phyloP scores from a whole-genome alignment of 495 filamentous ascomycete species.

The Bryoglossum gracile region DNA sequence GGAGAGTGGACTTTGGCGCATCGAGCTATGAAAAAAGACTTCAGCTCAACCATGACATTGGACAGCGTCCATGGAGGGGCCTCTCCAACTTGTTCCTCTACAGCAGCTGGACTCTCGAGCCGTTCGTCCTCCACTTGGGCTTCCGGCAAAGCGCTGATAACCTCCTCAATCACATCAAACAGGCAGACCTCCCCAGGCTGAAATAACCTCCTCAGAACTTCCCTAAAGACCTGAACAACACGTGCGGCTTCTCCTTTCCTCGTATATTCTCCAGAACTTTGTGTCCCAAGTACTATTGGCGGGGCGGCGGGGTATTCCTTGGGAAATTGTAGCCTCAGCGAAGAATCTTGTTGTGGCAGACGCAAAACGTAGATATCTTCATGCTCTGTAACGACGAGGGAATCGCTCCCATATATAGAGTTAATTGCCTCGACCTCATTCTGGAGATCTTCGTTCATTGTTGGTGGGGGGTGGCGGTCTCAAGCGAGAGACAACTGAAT shows the following conservation, averaged over 20 bases:
- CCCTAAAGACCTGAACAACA: constrained; percentile 56
- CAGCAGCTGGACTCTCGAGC: not conserved
- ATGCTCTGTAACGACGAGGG: constrained; percentile 40
- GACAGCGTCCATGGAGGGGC: constrained; percentile 67
- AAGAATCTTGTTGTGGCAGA: constrained; percentile 40
- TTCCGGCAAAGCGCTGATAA: constrained; percentile 26
- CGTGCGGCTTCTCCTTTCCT: constrained; percentile 62
- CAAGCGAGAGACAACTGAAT: too few species aligned
- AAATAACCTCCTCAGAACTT: constrained; percentile 58
- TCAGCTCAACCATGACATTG: constrained; percentile 66
- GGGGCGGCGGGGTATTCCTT: constrained; percentile 60
- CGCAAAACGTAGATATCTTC: constrained; percentile 42
- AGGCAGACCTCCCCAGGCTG: constrained; percentile 73
- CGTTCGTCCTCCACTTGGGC: not conserved
- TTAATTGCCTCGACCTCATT: constrained; percentile 90
- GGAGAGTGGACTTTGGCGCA: constrained; percentile 58
- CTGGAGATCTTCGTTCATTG: constrained; percentile 69
- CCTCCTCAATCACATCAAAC: constrained; percentile 74
- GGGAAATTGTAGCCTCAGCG: constrained; percentile 61
- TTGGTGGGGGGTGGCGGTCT: too few species aligned
- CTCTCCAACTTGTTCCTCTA: not conserved
- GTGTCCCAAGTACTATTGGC: constrained; percentile 62
- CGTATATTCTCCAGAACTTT: constrained; percentile 47
- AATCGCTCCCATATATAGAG: constrained; percentile 77
- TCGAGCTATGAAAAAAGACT: constrained; percentile 81